Base-by-base conservation (phyloP, 176 grass and related monocot genomes). In the Pontederia crassipes region DNA sequence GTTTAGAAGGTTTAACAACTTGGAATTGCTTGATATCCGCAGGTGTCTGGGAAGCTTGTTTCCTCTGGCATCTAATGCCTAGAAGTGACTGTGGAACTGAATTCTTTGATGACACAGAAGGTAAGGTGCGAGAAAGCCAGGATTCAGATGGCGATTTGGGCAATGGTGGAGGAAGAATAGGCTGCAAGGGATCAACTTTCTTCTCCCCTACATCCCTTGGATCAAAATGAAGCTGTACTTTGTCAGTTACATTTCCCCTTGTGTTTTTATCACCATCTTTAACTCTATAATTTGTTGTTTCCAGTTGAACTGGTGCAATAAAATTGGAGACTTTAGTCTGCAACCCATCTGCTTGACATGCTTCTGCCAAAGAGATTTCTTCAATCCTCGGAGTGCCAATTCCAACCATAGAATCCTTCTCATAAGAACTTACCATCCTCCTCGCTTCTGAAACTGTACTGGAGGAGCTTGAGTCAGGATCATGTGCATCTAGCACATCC, bases 121-220 rank as follows among this genome's bases (percentile, higher is more conserved):
- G 82, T 65, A 98, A 77, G 67, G 80, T 89, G 20, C 84, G 84
- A 85, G 84, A 92, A 59, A 98, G 87, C 94, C 94, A 98, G 7
- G 94, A 98, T 49, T 98, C 93, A 51, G 87, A 92, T 76, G 94
- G 94, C 72, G 94, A 89, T 81, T 79, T 98, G 17, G 94, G 93
- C 52, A 83, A 76, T 56, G 75, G 84, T 57, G 88, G 79, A 0
- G 92, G 81, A 24, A 85, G 72, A 46, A 82, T 60, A 61, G 77
- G 75, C 50, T 75, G 77, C 59, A 78, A 59, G 51, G 54, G 61
- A 50, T 63, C 70, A 72, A 4, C 46, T 48, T 75, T 67, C 26
- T 65, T 86, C 66, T 73, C 78, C 48, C 54, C 17, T 47, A 50
- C n/a, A 56, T 11, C 47, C 15, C 49, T 72, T 9, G 68, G 70